Evolutionary conservation across 495 filamentous ascomycete species (phyloP), one percentile per base, ranked within the genome.

Genomic region (Pseudomonodictys pantanalensis): DNA sequence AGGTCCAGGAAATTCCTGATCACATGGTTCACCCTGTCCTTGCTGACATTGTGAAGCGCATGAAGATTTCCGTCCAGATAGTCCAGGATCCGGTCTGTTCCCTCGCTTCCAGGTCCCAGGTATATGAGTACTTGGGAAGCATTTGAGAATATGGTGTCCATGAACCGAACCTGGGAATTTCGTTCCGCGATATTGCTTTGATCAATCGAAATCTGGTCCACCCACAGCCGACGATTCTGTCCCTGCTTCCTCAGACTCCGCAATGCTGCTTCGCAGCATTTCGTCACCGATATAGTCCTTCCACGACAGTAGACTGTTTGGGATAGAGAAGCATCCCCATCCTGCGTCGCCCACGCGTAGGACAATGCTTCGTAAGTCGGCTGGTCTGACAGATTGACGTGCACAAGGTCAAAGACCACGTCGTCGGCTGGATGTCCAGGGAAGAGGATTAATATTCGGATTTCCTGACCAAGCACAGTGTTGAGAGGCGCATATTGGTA

Each of bases 141-240:
- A 9, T 33, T 20, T 15, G 50, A 26, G 53, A 70, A 70, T 17
- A 72, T 69, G 3, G 46, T 38, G 4, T 52, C 17, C 69, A 72
- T 72, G 10, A 65, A 17, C 15, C 9, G n/a, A 2, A 71, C 58
- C 30, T 71, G 69, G 18, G 46, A 22, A n/a, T 41, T 46, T 12
- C 49, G 6, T 46, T 71, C 69, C 0, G 45, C 23, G 8, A 47
- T 8, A 28, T 68, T 46, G 15, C 20, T n/a, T 45, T 68, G 65
- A 35, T 68, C 35, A 58, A 68, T 68, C 41, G 57, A 68, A 20
- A 68, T 35, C 11, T 58, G 58, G 63, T 68, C 65, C 17, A 67
- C 55, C 65, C 64, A 68, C 12, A 68, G 28, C 33, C 17, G 11
- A 15, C 25, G 15, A 18, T 9, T 9, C 12, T 5, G 6, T 11